Conservation (phyloP, 78 protist genomes). For the Planoprotostelium fungivorum region DNA sequence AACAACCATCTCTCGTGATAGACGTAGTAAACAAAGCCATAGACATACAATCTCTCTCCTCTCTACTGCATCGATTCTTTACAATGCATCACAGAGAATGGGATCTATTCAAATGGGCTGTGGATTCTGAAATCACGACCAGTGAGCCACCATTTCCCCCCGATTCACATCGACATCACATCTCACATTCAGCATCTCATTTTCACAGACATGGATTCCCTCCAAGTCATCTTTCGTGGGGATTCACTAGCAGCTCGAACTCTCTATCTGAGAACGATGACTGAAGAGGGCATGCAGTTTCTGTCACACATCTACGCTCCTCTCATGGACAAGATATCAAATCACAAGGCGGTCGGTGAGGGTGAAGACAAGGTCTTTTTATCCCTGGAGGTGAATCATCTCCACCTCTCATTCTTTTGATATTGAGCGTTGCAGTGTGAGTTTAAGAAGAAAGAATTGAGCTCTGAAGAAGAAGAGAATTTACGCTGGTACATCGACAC, state of each 20-base stretch:
- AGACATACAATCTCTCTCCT: background rate
- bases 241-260: background rate
- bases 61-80: background rate
- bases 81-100: background rate
- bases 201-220: background rate
- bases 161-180: too few relatives aligned
- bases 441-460: background rate
- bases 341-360: background rate
- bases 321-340: background rate
- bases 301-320: background rate
- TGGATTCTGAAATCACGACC: background rate
- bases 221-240: background rate
- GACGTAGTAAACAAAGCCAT: background rate
- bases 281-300: background rate
- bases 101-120: background rate
- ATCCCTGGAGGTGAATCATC: background rate
- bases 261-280: background rate
- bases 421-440: background rate
- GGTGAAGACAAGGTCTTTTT: background rate
- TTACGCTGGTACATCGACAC: background rate
- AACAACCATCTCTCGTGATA: background rate
- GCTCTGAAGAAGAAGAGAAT: background rate
- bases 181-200: too few relatives aligned
- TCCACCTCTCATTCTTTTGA: background rate
- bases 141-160: too few relatives aligned